Base-by-base conservation (phyloP, 2,329 filamentous ascomycete genomes). In the Aschersonia sp. region DNA sequence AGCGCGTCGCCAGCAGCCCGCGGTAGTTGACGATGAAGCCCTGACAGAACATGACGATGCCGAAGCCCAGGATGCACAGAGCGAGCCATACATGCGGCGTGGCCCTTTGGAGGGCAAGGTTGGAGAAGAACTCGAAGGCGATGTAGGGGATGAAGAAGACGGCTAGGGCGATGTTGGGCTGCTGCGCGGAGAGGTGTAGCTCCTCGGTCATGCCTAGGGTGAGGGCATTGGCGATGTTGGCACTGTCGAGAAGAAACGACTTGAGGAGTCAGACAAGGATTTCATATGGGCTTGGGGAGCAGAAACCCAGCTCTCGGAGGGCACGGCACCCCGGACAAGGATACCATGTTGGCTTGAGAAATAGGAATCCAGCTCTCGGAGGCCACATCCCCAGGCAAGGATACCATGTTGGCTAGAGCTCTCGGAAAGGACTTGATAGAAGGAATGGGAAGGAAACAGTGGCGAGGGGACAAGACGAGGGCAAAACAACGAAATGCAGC, bases 71-170 rank as follows among this genome's bases (percentile, higher is more conserved):
- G 6, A 52, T 44, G 31, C 43, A 48, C 20, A 46, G 5, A 9
- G 44, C 32, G 9, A 48, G 47, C 44, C 45, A 52, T 4, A 49
- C 42, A 43, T 45, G 44, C 6, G 48, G 51, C 9, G 31, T 31
- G 3, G 48, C 38, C 31, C 31, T 35, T 32, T 52, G 50, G 45
- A 57, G 40, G 3, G 48, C 38, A 1, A 57, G 45, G 42, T 57
- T 57, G n/a, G 51, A 53, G 0, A 54, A 54, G 29, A 57, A 51
- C 44, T 56, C 56, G 45, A 56, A 53, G 4, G 55, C 5, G 31
- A 56, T 48, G 30, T 55, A 55, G 5, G 52, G 50, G 0, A 56
- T 46, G 49, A 55, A 57, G 45, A 57, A 56, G 32, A 56, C 45
- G 2, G 50, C 51, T 9, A 57, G 45, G 0, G 54, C 50, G 3